A percentile compares a stretch with the other conserved stretches of the same genome.
phyloP scores from a whole-genome alignment of 139 green algal species.

The Protoeuglena noctilucae region DNA sequence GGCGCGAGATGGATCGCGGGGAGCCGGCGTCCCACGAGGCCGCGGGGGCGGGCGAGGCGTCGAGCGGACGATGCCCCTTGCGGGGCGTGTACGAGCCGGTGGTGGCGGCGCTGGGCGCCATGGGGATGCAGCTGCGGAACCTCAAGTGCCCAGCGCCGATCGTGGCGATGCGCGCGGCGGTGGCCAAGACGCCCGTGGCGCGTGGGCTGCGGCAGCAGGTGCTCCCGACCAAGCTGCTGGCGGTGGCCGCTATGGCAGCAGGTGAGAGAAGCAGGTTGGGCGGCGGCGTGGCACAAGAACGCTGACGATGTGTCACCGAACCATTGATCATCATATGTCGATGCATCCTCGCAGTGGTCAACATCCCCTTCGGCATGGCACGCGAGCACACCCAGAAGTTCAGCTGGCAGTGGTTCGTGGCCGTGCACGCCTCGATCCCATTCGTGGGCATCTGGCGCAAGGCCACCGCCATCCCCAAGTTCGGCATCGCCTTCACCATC shows the following conservation, averaged over 20 bases:
- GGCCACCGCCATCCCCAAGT: neutral
- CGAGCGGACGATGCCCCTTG: neutral
- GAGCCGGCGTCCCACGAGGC: no score
- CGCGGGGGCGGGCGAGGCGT: no score
- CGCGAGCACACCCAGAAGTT: constrained; percentile 5
- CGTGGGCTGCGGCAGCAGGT: neutral
- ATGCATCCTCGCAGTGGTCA: neutral
- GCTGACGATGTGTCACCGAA: no score
- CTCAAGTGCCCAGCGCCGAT: neutral
- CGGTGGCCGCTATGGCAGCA: neutral
- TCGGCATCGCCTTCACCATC: neutral
- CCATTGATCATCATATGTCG: no score
- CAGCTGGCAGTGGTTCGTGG: neutral
- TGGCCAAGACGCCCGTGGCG: neutral
- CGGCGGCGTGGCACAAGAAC: no score
- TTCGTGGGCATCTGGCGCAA: constrained; percentile 1
- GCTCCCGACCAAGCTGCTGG: neutral
- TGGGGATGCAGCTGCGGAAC: neutral
- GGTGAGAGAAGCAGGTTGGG: no score
- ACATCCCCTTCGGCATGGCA: neutral
- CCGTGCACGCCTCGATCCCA: constrained; percentile 2
- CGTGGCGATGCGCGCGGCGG: neutral
- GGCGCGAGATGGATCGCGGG: no score
- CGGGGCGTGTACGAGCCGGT: neutral
- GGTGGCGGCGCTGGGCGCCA: neutral